Base-by-base conservation (phyloP, 495 filamentous ascomycete genomes). In the Podospora sp. region DNA sequence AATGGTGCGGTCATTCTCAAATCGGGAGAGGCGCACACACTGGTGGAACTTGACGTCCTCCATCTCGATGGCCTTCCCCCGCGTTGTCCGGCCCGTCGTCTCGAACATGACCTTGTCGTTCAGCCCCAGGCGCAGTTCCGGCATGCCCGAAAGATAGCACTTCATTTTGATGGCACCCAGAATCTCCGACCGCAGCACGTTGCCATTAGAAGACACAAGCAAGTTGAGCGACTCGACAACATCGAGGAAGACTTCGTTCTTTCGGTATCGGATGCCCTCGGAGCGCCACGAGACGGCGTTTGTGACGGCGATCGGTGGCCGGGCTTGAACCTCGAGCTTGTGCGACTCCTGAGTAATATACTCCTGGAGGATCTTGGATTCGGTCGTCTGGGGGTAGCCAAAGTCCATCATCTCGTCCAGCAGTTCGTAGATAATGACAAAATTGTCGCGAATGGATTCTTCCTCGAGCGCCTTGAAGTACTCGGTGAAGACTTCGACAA, bases 321-420 rank as follows among this genome's bases (percentile, higher is more conserved):
- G 91, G 20, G 95, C 95, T 85, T 97, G 95, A 51, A 97, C 88
- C 74, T 99, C 95, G 24, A 99, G 87, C 79, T 98, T 99, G 82
- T 98, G 96, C 63, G 92, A 96, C 82, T 99, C 96, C 83, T 99
- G 96, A 33, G 96, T 99, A 79, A 99, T 99, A 82, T 97, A 97
- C 84, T 99, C 96, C 82, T 98, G 96, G 67, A 99, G 83, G 76
- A 99, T 99, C 86, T 99, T 99, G 80, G 87, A 93, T 80, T 99
- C 96, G 62, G 96, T 99, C 22, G 96, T 99, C 79, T 99, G 96
- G 20, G 96, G 96, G 78, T 99, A 97, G 59, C 96, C 96, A 82
- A 98, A 99, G 78, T 99, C 96, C 96, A 99, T 99, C 96, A 99
- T 99, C 82, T 99, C 96, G 77, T 99, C 96, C 69, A 99, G 87